Conservation (phyloP, 1,139 yeast genomes). For the Diutina sp. region DNA sequence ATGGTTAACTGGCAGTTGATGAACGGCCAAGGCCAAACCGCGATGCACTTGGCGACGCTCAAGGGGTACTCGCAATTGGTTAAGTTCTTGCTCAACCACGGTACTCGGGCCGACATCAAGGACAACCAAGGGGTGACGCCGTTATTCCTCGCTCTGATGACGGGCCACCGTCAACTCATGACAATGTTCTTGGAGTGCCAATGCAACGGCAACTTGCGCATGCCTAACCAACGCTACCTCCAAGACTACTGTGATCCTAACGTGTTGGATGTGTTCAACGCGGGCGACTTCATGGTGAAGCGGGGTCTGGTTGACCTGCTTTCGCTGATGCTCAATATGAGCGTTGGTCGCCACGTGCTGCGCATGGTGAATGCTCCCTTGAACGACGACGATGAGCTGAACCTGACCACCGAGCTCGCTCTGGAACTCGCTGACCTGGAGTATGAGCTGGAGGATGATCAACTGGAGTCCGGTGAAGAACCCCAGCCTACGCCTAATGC, state of each 20-base stretch:
- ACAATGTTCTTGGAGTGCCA: conserved; percentile 45
- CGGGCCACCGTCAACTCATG: conserved; percentile 57
- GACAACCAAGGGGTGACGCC: conserved; percentile 83
- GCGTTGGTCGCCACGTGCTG: conserved; percentile 29
- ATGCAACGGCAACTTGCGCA: conserved; percentile 47
- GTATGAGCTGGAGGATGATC: conserved; percentile 10
- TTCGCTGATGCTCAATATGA: conserved; percentile 26
- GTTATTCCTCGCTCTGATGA: conserved; percentile 69
- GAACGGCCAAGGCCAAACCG: conserved; percentile 73
- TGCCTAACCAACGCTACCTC: conserved; percentile 45
- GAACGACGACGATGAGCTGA: neutral
- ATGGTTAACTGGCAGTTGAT: conserved; percentile 73
- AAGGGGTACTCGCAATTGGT: conserved; percentile 57
- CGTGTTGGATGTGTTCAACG: conserved; percentile 41
- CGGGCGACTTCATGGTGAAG: conserved; percentile 11
- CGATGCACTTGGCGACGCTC: conserved; percentile 72
- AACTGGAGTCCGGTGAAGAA: conserved; percentile 9
- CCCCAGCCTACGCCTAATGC: neutral
- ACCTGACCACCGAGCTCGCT: neutral
- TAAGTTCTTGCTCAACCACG: conserved; percentile 55
- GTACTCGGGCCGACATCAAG: conserved; percentile 63
- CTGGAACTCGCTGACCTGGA: conserved; percentile 32
- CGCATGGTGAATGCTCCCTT: conserved; percentile 22
- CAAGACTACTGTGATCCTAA: conserved; percentile 49
- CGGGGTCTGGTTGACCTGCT: conserved; percentile 25